Evolutionary conservation across 371 early-diverging fungal genomes (phyloP).

Genomic region (Mortierella sp.): DNA sequence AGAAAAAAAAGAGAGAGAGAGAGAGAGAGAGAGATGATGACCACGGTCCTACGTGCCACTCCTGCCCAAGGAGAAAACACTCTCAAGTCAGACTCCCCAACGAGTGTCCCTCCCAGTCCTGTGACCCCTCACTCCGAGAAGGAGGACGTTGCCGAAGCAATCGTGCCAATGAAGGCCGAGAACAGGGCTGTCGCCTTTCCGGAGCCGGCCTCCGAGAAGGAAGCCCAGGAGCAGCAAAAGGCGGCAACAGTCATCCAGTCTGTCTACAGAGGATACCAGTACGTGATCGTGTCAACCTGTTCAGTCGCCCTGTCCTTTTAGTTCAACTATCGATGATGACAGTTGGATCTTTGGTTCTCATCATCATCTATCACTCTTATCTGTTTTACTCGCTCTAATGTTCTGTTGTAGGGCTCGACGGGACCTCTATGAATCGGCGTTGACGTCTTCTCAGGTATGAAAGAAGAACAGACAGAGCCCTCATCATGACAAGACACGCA

Average conservation of each 20-base stretch:
- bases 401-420: conserved; percentile 25
- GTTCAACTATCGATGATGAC: not conserved
- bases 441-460: conserved; percentile 35
- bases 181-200: not conserved
- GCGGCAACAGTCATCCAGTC: conserved; percentile 41
- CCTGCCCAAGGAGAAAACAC: not conserved
- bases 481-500: not conserved
- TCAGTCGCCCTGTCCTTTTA: too few species aligned
- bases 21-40: conserved; percentile 10
- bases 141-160: not conserved
- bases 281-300: too few species aligned
- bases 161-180: not conserved
- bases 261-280: conserved; percentile 42
- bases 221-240: conserved; percentile 9
- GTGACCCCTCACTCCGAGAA: not conserved
- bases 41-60: not conserved
- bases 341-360: not conserved
- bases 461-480: not conserved
- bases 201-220: not conserved
- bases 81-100: not conserved
- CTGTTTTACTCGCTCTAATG: not conserved
- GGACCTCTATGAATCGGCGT: conserved; percentile 24
- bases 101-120: not conserved
- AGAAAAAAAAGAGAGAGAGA: too few species aligned
- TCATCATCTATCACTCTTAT: not conserved